These are phyloP conservation scores for Sugiyamaella lignohabitans DNA, from an alignment of 805 yeast species.

Conservation along the genomic window DNA sequence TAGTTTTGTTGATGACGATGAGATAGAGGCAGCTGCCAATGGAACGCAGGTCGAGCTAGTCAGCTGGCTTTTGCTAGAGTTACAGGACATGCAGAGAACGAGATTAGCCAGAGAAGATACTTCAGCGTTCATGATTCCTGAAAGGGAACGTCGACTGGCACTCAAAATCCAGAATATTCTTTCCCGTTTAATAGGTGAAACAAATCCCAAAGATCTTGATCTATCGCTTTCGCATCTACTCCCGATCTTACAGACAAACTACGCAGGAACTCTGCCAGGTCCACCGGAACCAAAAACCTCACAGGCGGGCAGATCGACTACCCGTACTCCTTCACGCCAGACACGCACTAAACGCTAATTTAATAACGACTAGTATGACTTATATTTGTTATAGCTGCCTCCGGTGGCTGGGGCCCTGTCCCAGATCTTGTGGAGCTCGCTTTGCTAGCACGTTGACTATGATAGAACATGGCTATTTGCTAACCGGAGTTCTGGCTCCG, in stretches of 20 bases:
- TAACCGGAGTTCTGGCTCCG: no score
- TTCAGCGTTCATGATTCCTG: conserved; percentile 24
- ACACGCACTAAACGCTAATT: no score
- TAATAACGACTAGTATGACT: no score
- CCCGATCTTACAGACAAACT: conserved; percentile 69
- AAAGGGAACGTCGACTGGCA: conserved; percentile 31
- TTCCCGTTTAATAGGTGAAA: conserved; percentile 38
- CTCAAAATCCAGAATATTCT: conserved; percentile 34
- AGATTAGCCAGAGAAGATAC: conserved; percentile 33
- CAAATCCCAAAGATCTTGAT: conserved; percentile 20
- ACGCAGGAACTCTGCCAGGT: conserved; percentile 68
- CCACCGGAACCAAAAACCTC: conserved; percentile 40
- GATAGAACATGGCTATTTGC: no score
- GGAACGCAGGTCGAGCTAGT: conserved; percentile 41
- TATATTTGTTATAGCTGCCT: neutral
- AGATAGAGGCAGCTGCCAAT: conserved; percentile 40
- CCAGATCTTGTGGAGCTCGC: conserved; percentile 2
- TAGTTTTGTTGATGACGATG: conserved; percentile 45
- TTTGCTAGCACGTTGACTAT: neutral
- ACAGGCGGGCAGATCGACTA: conserved; percentile 5
- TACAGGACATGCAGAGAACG: conserved; percentile 45
- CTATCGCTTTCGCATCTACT: conserved; percentile 32
- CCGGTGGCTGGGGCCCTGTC: neutral
- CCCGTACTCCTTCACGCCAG: conserved; percentile 8
- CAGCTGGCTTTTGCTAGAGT: conserved; percentile 40